Conservation (phyloP, 257 asterid species). For the Capsicum chinense region DNA sequence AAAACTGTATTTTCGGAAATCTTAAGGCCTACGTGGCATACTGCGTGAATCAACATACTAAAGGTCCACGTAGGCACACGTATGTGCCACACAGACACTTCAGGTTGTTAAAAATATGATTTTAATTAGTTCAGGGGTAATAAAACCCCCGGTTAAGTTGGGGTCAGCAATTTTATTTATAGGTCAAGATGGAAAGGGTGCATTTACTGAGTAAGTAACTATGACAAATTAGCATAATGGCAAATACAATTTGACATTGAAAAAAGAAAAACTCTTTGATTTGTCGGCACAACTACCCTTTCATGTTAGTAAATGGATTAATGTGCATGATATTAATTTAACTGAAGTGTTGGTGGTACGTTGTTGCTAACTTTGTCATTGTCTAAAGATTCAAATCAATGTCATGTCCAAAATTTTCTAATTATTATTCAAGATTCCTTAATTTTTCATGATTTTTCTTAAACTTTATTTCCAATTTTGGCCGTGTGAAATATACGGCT, state of each 20-base stretch:
- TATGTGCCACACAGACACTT: too few species aligned
- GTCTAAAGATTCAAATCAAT: conserved; percentile 3
- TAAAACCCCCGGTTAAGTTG: too few species aligned
- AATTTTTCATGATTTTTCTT: not conserved
- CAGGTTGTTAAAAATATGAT: too few species aligned
- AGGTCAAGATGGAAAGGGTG: too few species aligned
- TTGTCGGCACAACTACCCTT: conserved; percentile 25
- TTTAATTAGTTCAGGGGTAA: too few species aligned
- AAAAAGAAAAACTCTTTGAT: not conserved
- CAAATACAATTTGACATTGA: not conserved
- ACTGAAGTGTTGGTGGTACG: not conserved
- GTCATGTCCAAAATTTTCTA: not conserved
- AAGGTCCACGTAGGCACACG: too few species aligned
- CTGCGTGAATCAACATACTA: too few species aligned
- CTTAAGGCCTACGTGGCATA: too few species aligned
- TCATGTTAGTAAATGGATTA: not conserved
- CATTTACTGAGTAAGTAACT: too few species aligned
- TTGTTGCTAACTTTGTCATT: not conserved
- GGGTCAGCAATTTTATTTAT: too few species aligned
- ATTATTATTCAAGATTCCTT: not conserved
- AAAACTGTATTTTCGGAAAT: too few species aligned
- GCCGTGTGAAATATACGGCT: not conserved
- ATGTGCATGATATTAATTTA: conserved; percentile 3
- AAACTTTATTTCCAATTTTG: not conserved
- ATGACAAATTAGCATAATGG: not conserved